Evolutionary conservation across 352 stramenopile species (phyloP), one percentile per base, ranked within the genome.

Genomic region (Phytophthora aleatoria): DNA sequence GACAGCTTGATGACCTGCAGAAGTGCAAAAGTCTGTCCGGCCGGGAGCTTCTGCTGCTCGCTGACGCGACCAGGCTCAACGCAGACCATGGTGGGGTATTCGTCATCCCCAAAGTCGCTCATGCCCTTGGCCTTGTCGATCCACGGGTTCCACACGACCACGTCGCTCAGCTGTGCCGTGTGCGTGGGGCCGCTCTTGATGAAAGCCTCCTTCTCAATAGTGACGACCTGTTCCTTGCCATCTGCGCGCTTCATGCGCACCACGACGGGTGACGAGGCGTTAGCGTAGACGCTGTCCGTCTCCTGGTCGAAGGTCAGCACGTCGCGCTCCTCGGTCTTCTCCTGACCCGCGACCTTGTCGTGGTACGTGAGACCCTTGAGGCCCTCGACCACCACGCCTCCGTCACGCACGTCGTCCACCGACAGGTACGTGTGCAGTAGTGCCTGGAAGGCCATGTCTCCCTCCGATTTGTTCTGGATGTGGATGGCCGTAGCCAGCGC

Each of bases 141-240:
- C 77, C 93, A 96, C 38, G 96, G 97, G 85, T 98, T 98, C 94
- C 92, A 98, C 30, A 98, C 87, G 13, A 98, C 93, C n/a, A 80
- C 79, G 64, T 97, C 91, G 50, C 74, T 88, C 26, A 69, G 53
- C 59, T 87, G 74, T 20, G 57, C 16, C 33, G 58, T 52, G 41
- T 71, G 48, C 48, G 62, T 57, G 16, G 69, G 59, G 31, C 77
- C 74, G 31, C 61, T 68, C 54, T 87, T 79, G 36, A 94, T 57
- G 45, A 87, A 83, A 5, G 83, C 81, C 45, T 69, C 44, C 69
- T 94, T 95, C 41, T 91, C 81, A 51, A 95, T 85, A 4, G 79
- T 90, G 62, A 94, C 81, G 24, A 89, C 71, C 67, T 73, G 81
- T 43, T 82, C 72, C 31, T 67, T 69, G 41, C 81, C 81, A 36